Evolutionary conservation across 1,284 basidiomycete species (phyloP), one percentile per base, ranked within the genome.

Genomic region (Heterobasidion occidentale): DNA sequence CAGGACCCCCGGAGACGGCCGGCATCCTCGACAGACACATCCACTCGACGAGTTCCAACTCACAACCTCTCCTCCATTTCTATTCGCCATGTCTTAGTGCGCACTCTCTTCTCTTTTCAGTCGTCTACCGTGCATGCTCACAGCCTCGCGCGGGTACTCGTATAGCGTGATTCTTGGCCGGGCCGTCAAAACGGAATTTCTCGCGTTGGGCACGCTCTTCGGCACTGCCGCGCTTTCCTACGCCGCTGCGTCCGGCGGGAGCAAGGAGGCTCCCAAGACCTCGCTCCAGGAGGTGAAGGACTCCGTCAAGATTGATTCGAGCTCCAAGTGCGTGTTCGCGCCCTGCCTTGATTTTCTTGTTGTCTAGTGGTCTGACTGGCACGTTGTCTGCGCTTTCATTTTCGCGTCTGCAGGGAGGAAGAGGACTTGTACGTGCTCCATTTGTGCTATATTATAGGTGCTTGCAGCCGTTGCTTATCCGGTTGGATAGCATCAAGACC

Each of bases 121-220:
- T 15, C 1, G 5, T 34, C 0, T 7, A n/a, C 11, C 19, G 33
- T 34, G 19, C 5, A n/a, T 15, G 34, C 27, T 53, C 17, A 45
- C 19, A n/a, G 3, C 17, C 9, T 33, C 1, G 3, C 42, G 42
- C 42, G 12, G 14, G 42, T 38, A 15, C 19, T 8, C 27, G 36
- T 35, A 56, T 65, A 88, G 85, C 77, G 74, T 78, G 55, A 84
- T 91, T 65, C 69, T 89, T 60, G 88, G 88, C 69, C 85, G 86
- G 64, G 79, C 77, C 66, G 76, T 91, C 66, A 88, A 86, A 76
- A 86, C 80, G 67, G 86, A 90, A 74, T 84, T 88, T 74, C 78
- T 91, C 62, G 79, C 86, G 17, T 74, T 90, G 58, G 83, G 79
- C 58, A 83, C 84, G 48, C 77, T 90, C 59, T 68, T 77, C 53